Base-by-base conservation (phyloP, 1,139 yeast genomes). In the Saccharomyces hybrid region DNA sequence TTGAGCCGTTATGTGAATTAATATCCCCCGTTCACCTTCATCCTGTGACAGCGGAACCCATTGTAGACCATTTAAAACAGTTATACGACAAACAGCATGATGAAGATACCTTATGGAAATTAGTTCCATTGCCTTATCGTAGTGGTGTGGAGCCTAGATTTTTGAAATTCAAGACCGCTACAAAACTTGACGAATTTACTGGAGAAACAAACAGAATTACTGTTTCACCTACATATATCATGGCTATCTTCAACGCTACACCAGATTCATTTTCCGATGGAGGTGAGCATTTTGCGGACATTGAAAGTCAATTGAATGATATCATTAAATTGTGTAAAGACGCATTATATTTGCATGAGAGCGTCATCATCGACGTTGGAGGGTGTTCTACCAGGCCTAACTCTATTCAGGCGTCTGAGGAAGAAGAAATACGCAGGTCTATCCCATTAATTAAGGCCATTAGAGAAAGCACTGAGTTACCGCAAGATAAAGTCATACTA, bases 191-290 rank as follows among this genome's bases (percentile, higher is more conserved):
- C 48, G 55, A 51, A 3, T 11, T 59, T 2, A 52, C 58, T 0
- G 55, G 54, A 3, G 42, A 48, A 13, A 41, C 53, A 9, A 52
- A 42, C 14, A 54, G 52, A 59, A 63, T 32, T 62, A 78, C 52
- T 55, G 61, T 57, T 7, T 63, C 68, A 2, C 61, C 67, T 3
- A 61, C 69, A n/a, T 60, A 66, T 48, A 70, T 90, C 51, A 93
- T 93, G 99, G 96, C 91, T 1, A 84, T 93, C 50, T 70, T 93
- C 56, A 93, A 93, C 65, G 79, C 86, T 23, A 93, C 99, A 0
- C 97, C 98, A 0, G 98, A 95, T 68, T 90, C 97, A 0, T 93
- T 93, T 66, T 88, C 97, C 52, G 99, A 95, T 70, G 98, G 96
- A 0, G 91, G 95, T 0, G 64, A 65, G 27, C 62, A 75, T 27